Conservation (phyloP, 2,329 filamentous ascomycete genomes). For the Ceratocystis huliohia region DNA sequence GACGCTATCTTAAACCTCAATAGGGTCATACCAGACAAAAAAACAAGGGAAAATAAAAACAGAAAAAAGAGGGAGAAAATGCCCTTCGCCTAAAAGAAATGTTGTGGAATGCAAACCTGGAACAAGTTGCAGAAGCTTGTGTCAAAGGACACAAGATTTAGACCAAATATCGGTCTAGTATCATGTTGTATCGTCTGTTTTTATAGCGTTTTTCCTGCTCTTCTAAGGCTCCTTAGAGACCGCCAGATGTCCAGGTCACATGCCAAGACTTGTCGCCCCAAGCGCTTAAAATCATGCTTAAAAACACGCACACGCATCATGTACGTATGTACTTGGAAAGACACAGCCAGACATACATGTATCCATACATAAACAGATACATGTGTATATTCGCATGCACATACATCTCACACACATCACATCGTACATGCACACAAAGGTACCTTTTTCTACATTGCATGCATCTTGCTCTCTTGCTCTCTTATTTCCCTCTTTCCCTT, state of each 20-base stretch:
- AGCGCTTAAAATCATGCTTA: constrained; percentile 42
- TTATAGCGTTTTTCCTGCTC: not conserved
- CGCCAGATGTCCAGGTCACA: constrained; percentile 13
- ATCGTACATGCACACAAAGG: not conserved
- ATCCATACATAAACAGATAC: not conserved
- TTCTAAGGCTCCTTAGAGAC: not conserved
- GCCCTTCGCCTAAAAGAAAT: constrained; percentile 1
- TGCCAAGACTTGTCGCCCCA: constrained; percentile 35
- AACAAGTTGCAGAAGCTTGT: constrained; percentile 2
- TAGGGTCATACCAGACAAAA: not conserved
- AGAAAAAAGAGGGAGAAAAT: not conserved
- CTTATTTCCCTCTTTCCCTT: not conserved
- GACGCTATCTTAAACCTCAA: too few relatives aligned
- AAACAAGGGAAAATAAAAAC: not conserved
- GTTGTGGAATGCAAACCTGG: constrained; percentile 10
- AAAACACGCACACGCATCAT: constrained; percentile 24
- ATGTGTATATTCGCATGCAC: not conserved
- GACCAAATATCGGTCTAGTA: not conserved
- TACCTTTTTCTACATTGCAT: not conserved
- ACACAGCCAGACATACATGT: not conserved
- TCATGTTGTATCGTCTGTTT: constrained; percentile 9
- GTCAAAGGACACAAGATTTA: constrained; percentile 1
- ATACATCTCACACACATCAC: not conserved
- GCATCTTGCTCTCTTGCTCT: not conserved
- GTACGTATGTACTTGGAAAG: not conserved